A percentile compares a stretch with the other conserved stretches of the same genome.
Conservation (phyloP, 176 grass and related monocot genomes). For the Raddia distichophylla region DNA sequence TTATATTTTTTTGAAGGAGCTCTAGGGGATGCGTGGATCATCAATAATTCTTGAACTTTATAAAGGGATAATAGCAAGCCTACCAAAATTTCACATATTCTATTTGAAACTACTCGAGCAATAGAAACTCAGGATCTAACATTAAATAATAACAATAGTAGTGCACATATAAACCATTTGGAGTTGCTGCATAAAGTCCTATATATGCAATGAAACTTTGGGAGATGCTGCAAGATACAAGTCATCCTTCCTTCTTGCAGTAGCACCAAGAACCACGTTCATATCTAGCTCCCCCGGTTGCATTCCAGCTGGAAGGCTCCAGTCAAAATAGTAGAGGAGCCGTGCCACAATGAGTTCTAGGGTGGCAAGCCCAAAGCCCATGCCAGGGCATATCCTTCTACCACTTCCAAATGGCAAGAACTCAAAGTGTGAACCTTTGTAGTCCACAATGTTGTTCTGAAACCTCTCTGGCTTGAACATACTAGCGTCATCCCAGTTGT, state of each 20-base stretch:
- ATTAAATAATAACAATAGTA: too few relatives aligned
- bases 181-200: too few relatives aligned
- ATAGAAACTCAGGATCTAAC: too few relatives aligned
- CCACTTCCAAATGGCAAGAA: constrained; percentile 42
- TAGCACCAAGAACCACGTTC: neutral
- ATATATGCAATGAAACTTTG: neutral
- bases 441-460: neutral
- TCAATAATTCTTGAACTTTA: too few relatives aligned
- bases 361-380: neutral
- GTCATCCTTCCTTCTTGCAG: neutral
- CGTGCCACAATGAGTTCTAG: constrained; percentile 12
- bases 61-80: too few relatives aligned
- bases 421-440: neutral
- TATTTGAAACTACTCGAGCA: too few relatives aligned
- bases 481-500: constrained; percentile 2
- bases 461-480: constrained; percentile 45
- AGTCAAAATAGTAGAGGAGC: constrained; percentile 47
- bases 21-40: too few relatives aligned
- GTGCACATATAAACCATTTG: too few relatives aligned
- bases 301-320: constrained; percentile 17
- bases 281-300: constrained; percentile 13
- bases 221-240: neutral
- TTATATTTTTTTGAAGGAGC: too few relatives aligned
- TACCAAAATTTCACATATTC: too few relatives aligned
- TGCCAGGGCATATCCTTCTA: constrained; percentile 44